Conservation (phyloP, 768 basidiomycete genomes). For the Melanogaster broomeanus region DNA sequence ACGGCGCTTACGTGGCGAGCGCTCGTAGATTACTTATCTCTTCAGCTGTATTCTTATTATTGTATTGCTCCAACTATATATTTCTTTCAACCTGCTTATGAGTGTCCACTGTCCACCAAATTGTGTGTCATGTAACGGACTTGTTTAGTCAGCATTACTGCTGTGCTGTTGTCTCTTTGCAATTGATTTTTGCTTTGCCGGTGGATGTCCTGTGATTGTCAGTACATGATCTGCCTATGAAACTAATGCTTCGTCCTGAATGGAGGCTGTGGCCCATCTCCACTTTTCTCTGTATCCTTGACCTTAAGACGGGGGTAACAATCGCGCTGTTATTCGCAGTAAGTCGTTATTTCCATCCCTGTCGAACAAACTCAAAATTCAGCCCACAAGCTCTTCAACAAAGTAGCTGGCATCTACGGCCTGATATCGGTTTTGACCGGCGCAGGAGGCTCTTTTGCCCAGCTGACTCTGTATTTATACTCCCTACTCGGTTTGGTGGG, state of each 20-base stretch:
- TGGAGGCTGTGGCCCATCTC: constrained; percentile 81
- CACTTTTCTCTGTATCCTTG: constrained; percentile 84
- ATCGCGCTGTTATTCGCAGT: constrained; percentile 90
- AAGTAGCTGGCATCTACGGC: constrained; percentile 97
- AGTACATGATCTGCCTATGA: constrained; percentile 54
- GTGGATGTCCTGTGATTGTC: too few species aligned
- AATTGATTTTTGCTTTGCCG: constrained; percentile 7
- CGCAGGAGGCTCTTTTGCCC: constrained; percentile 89
- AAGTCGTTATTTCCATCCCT: constrained; percentile 30
- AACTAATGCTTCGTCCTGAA: constrained; percentile 79
- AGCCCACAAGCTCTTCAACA: constrained; percentile 77
- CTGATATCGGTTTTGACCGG: constrained; percentile 89
- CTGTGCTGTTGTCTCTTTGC: too few species aligned
- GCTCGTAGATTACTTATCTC: constrained; percentile 46
- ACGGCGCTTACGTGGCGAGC: constrained; percentile 75
- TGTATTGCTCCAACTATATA: constrained; percentile 7
- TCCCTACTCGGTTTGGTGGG: constrained; percentile 81
- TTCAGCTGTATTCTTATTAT: constrained; percentile 4
- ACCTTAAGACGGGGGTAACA: constrained; percentile 92
- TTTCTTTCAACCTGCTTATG: too few species aligned
- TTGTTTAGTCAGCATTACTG: too few species aligned
- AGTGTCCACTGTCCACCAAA: too few species aligned
- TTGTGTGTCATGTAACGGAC: too few species aligned
- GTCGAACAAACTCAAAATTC: constrained; percentile 2
- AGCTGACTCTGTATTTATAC: constrained; percentile 92